Conservation (phyloP, 306 rosid species). For the Sindora glabra region DNA sequence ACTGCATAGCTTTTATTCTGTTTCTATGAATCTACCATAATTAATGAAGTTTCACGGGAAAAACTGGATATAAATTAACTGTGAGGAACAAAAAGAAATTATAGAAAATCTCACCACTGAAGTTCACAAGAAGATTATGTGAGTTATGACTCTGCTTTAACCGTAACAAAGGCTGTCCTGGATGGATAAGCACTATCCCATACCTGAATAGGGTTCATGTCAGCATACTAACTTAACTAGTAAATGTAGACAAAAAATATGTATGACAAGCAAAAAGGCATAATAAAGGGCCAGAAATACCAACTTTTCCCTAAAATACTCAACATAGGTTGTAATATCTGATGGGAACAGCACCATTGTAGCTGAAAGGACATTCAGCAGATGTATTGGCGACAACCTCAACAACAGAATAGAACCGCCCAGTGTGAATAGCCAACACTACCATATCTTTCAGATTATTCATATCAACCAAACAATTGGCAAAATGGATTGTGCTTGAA, state of each 20-base stretch:
- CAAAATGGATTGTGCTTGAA: constrained; percentile 26
- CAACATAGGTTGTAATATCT: constrained; percentile 27
- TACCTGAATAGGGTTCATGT: constrained; percentile 33
- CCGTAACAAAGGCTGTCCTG: constrained; percentile 56
- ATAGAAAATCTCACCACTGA: constrained; percentile 37
- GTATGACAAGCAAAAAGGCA: neutral
- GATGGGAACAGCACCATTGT: constrained; percentile 21
- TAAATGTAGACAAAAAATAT: neutral
- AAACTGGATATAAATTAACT: neutral
- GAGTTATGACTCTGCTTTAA: constrained; percentile 77
- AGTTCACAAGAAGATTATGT: constrained; percentile 65
- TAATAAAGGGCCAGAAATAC: constrained; percentile 10
- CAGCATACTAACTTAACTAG: neutral
- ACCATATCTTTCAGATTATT: constrained; percentile 36
- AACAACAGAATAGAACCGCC: constrained; percentile 51
- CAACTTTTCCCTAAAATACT: constrained; percentile 50
- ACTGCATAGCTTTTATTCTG: neutral
- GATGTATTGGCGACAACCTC: constrained; percentile 32
- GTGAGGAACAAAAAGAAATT: neutral
- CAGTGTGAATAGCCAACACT: constrained; percentile 66
- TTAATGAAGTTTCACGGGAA: neutral
- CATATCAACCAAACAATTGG: constrained; percentile 32
- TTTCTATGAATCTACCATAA: neutral
- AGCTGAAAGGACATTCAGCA: constrained; percentile 51
- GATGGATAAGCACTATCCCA: constrained; percentile 40